Base-by-base conservation (phyloP, 2,329 filamentous ascomycete genomes). In the Colletotrichum chrysophilum region DNA sequence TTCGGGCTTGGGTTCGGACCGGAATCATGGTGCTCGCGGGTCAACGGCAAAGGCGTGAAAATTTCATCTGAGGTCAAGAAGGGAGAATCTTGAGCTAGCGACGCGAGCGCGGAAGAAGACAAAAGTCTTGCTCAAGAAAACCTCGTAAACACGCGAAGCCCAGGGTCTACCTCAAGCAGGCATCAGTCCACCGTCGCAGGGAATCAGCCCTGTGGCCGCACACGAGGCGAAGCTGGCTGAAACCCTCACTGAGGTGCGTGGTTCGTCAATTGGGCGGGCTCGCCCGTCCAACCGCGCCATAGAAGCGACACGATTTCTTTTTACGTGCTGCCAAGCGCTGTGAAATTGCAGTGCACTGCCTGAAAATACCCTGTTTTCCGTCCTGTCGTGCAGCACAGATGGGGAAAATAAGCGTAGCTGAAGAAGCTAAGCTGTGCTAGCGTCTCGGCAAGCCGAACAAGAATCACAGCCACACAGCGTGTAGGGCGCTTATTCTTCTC, bases 1-100 rank as follows among this genome's bases (percentile, higher is more conserved):
- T 28, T 18, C 26, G 21, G 13, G 1, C 21, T 0, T 0, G 21
- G 24, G 0, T 26, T 12, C 3, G 21, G 1, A 0, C 9, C 1
- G 0, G 9, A 6, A 18, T 58, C 55, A 58, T 30, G 55, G 21
- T 9, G 13, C 18, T 58, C 1, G 10, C 43, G n/a, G n/a, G n/a
- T 21, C n/a, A 52, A 52, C 4, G 5, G 18, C 0, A 48, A 48
- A 48, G 38, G 18, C 18, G 38, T 12, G 1, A n/a, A n/a, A 1
- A n/a, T n/a, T 6, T 2, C 18, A 43, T 43, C 10, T 5, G n/a
- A 7, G 43, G 5, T 48, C 18, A 2, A 21, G 43, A 48, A 2
- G 3, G 3, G 5, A 21, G 43, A 48, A 3, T 3, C n/a, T 2
- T 0, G 13, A 48, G 12, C 9, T 52, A 7, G 43, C n/a, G n/a